These are phyloP conservation scores for Pseudonitzschia multiseries DNA, from an alignment of 108 stramenopile species.

Conservation along the genomic window DNA sequence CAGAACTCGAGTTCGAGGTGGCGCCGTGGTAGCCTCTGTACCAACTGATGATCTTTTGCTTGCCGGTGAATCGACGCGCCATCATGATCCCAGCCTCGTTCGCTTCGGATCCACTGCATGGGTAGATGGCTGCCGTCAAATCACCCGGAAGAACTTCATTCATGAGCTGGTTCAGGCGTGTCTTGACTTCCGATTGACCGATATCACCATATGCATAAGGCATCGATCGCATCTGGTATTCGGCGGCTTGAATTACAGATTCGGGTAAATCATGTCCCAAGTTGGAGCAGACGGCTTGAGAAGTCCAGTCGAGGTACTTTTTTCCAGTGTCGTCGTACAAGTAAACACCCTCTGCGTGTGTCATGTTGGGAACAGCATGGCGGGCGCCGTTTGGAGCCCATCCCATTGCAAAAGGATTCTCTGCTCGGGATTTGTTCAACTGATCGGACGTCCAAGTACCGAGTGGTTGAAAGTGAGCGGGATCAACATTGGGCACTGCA, in stretches of 20 bases:
- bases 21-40: slow-evolving; percentile 93
- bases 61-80: slow-evolving; percentile 80
- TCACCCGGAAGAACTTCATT: slow-evolving; percentile 55
- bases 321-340: slow-evolving; percentile 61
- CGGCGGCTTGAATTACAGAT: slow-evolving; percentile 45
- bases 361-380: slow-evolving; percentile 52
- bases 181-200: slow-evolving; percentile 54
- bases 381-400: slow-evolving; percentile 53
- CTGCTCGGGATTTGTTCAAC: slow-evolving; percentile 36
- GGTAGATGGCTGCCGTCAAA: slow-evolving; percentile 86
- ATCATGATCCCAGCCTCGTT: slow-evolving; percentile 97
- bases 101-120: slow-evolving; percentile 93
- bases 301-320: slow-evolving; percentile 71
- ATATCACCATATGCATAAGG: slow-evolving; percentile 64
- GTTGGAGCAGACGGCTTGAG: slow-evolving; percentile 72
- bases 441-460: slow-evolving; percentile 52
- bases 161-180: slow-evolving; percentile 58
- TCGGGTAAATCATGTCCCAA: slow-evolving; percentile 56
- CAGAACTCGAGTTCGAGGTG: slow-evolving; percentile 86
- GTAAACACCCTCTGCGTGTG: slow-evolving; percentile 64
- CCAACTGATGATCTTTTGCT: slow-evolving; percentile 57
- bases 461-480: slow-evolving; percentile 51
- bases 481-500: slow-evolving; percentile 33
- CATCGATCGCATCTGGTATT: slow-evolving; percentile 42
- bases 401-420: slow-evolving; percentile 58